Base-by-base conservation (phyloP, 176 grass and related monocot genomes). In the Oryza glumipatula region DNA sequence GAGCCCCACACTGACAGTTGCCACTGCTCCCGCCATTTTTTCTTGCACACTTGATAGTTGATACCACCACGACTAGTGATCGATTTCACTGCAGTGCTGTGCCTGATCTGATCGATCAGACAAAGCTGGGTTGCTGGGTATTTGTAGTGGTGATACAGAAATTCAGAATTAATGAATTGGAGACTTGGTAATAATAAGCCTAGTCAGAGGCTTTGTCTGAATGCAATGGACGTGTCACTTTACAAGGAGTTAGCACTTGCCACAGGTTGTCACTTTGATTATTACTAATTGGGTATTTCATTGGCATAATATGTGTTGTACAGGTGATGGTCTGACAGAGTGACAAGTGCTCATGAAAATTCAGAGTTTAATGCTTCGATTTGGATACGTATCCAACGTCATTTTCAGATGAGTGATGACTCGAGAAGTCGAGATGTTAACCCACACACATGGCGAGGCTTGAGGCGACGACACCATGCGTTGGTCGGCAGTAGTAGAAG, bases 1-100 rank as follows among this genome's bases (percentile, higher is more conserved):
- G 0, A 88, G 65, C 11, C n/a, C 36, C 1, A 84, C 11, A 24
- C 21, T 54, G 32, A 9, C 4, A 52, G 76, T 23, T 56, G 52
- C 52, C 52, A 21, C 17, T 2, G 52, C 4, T 0, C 45, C 65
- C 63, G 80, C 68, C 95, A 95, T 41, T 98, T 63, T 36, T 36
- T 15, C 68, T 48, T 11, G 10, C 67, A 22, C 28, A 32, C 30
- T 15, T 43, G 17, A 26, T 9, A 13, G 54, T 65, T 28, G 28
- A 28, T 28, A 28, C 28, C 48, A 7, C 45, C 36, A 47, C 3
- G 4, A 52, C 15, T 52, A 52, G 14, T 52, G 49, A 52, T 52
- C 15, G 15, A 56, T 16, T 45, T 30, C 66, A 28, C 36, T 39
- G 51, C 67, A 22, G n/a, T 52, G 15, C 15, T 52, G 49, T 52